Conservation (phyloP, 495 filamentous ascomycete species). For the Hyphodiscus hymeniophilus region DNA sequence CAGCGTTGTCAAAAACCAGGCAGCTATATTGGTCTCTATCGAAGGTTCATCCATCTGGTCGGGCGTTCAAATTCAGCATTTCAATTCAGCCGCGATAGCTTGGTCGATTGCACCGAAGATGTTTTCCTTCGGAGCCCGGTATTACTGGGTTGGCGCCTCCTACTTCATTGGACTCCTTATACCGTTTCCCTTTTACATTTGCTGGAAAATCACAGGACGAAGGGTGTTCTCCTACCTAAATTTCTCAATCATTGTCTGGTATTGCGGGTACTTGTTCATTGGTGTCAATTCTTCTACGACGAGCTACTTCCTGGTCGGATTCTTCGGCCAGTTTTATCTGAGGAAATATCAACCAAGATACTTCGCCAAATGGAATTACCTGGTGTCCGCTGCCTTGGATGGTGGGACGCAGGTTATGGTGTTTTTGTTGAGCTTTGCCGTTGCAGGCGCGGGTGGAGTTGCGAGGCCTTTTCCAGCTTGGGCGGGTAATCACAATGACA, state of each 20-base stretch:
- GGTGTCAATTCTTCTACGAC: slow-evolving; percentile 32
- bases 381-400: slow-evolving; percentile 47
- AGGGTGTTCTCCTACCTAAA: slow-evolving; percentile 8
- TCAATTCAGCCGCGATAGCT: slow-evolving; percentile 31
- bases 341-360: slow-evolving; percentile 38
- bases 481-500: slow-evolving; percentile 6
- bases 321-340: slow-evolving; percentile 43
- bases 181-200: slow-evolving; percentile 29
- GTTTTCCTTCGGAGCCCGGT: slow-evolving; percentile 27
- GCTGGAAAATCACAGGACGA: slow-evolving; percentile 9
- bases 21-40: slow-evolving; percentile 26
- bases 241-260: slow-evolving; percentile 19
- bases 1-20: slow-evolving; percentile 31
- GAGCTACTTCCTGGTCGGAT: slow-evolving; percentile 29
- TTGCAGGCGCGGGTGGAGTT: slow-evolving; percentile 36
- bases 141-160: slow-evolving; percentile 30
- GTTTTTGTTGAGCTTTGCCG: slow-evolving; percentile 52
- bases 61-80: slow-evolving; percentile 34
- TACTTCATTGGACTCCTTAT: slow-evolving; percentile 30
- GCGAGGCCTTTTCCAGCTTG: slow-evolving; percentile 5
- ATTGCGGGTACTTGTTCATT: slow-evolving; percentile 26
- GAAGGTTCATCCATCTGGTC: slow-evolving; percentile 41
- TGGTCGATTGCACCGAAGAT: slow-evolving; percentile 37
- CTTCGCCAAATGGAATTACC: slow-evolving; percentile 51
- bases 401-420: slow-evolving; percentile 42